Evolutionary conservation across 1,139 yeast species (phyloP).

Genomic region (Dujonia santamariae): DNA sequence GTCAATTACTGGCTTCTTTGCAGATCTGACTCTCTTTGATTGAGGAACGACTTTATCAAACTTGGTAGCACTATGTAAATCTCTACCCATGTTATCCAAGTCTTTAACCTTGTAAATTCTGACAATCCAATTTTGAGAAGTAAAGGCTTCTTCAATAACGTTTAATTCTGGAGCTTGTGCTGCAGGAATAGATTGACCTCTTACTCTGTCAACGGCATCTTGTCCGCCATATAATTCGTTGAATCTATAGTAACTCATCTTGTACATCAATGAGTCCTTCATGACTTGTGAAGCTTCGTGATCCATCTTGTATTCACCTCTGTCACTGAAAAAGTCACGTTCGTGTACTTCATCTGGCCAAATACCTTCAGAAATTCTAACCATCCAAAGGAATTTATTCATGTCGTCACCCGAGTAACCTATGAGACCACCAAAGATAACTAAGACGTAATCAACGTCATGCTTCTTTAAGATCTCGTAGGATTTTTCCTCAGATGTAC

Average conservation of each 20-base stretch:
- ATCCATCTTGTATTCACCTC: conserved; percentile 89
- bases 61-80: conserved; percentile 46
- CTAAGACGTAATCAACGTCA: conserved; percentile 92
- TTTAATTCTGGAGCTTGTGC: conserved; percentile 59
- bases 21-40: conserved; percentile 42
- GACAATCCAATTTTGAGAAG: conserved; percentile 95
- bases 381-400: conserved; percentile 98
- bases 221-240: conserved; percentile 68
- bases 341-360: conserved; percentile 98
- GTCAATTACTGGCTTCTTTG: conserved; percentile 55
- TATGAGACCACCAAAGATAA: conserved; percentile 90
- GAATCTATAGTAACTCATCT: conserved; percentile 89
- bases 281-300: conserved; percentile 76
- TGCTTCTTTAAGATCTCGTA: conserved; percentile 85
- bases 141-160: conserved; percentile 89
- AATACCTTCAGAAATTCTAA: conserved; percentile 96
- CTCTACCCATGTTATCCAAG: conserved; percentile 83
- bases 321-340: conserved; percentile 74
- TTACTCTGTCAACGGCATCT: conserved; percentile 80
- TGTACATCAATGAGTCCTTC: conserved; percentile 90
- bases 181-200: conserved; percentile 72
- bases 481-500: conserved; percentile 82
- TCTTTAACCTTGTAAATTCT: conserved; percentile 93
- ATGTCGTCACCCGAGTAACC: conserved; percentile 97
- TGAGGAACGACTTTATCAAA: conserved; percentile 38